Base-by-base conservation (phyloP, 2,329 filamentous ascomycete species). In the Aureobasidium sp. region DNA sequence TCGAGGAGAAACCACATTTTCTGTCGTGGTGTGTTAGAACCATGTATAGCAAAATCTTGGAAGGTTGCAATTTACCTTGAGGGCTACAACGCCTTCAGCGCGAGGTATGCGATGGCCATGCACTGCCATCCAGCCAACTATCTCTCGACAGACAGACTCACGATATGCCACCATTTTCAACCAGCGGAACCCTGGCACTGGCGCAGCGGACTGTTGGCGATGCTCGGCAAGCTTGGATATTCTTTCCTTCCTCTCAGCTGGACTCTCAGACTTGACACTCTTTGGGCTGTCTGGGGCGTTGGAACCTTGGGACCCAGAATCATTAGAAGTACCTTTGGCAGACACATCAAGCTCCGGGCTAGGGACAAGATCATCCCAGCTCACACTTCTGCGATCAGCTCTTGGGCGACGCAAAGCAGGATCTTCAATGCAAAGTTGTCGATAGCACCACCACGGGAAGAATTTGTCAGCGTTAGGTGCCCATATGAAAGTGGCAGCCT, bases 1-100 rank as follows among this genome's bases (percentile, higher is more conserved):
- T 91, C 88, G 77, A 91, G 84, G 37, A 89, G 69, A 57, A 88
- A 79, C 90, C 90, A 94, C 21, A 90, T 76, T 69, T 89, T 88
- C 67, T 84, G 78, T 27, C 8, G 1, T 2, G 13, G 13, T 15
- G 3, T 27, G n/a, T 47, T 10, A 58, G 37, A n/a, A 39, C 25
- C 32, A 16, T 48, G 41, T 27, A 44, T 13, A 69, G 69, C 29
- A 75, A 29, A 27, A 27, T 5, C 4, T 27, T 27, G 59, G 30
- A 54, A 58, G 27, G 11, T 6, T 15, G 27, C 8, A 11, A 21
- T 39, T 62, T 63, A 65, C 65, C 60, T 64, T 65, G 6, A 68
- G 32, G 4, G 70, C 67, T 15, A 69, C 67, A 30, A 68, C 42
- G 7, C 67, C 69, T 13, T 65, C 66, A 8, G 45, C 36, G 3